These are phyloP conservation scores for Salix exigua DNA, from an alignment of 345 rosid species.

Conservation along the genomic window DNA sequence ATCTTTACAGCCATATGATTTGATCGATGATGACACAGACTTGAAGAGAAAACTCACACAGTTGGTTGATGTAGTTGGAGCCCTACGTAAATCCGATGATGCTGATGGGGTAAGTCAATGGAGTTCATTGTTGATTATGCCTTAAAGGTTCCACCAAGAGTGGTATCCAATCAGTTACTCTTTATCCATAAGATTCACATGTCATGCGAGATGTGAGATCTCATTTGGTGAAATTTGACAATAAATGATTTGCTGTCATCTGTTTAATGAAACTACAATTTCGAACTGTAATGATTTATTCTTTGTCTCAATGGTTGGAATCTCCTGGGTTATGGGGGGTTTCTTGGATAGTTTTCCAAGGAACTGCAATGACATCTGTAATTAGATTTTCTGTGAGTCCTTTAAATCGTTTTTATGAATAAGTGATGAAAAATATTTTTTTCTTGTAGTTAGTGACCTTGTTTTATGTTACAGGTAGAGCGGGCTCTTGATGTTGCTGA, in stretches of 20 bases:
- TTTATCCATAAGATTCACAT: not conserved
- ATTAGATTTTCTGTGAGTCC: conserved; percentile 1
- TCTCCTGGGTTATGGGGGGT: not conserved
- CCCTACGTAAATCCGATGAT: conserved; percentile 85
- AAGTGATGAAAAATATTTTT: not conserved
- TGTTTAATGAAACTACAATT: not conserved
- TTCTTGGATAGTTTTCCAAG: too few species aligned
- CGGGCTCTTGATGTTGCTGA: conserved; percentile 80
- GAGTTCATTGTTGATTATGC: conserved; percentile 12
- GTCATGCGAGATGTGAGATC: conserved; percentile 3
- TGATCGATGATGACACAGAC: conserved; percentile 79
- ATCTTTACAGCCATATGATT: conserved; percentile 86
- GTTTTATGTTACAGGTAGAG: conserved; percentile 58
- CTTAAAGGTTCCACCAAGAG: not conserved
- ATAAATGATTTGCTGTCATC: not conserved
- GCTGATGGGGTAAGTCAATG: conserved; percentile 75
- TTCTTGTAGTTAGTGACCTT: not conserved
- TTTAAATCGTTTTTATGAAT: not conserved
- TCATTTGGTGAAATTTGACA: conserved; percentile 3
- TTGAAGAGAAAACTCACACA: conserved; percentile 63
- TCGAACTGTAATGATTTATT: not conserved
- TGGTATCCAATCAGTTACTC: not conserved
- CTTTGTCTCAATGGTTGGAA: not conserved
- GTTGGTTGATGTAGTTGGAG: conserved; percentile 87
- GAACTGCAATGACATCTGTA: not conserved